phyloP scores from a whole-genome alignment of 2,329 filamentous ascomycete species.

The Penicillium aurantiogriseum region DNA sequence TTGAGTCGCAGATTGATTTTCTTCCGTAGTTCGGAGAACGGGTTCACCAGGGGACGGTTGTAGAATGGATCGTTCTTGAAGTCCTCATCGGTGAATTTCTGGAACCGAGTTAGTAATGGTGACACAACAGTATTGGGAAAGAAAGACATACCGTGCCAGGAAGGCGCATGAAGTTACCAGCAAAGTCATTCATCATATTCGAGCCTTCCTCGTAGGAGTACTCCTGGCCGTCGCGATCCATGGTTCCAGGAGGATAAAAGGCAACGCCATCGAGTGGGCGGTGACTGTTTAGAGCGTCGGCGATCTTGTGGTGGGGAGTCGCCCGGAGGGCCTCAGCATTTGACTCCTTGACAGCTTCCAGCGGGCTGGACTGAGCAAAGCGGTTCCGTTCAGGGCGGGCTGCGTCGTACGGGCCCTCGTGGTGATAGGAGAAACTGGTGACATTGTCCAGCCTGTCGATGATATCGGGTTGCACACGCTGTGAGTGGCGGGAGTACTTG shows the following conservation, averaged over 20 bases:
- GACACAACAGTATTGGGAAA: not conserved
- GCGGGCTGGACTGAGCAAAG: conserved; percentile 61
- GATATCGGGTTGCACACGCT: conserved; percentile 63
- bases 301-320: conserved; percentile 74
- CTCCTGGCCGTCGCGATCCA: conserved; percentile 65
- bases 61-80: conserved; percentile 43
- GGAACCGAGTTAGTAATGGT: not conserved
- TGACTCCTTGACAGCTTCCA: conserved; percentile 71
- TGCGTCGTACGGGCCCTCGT: conserved; percentile 87
- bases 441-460: conserved; percentile 76
- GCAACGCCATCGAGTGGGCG: conserved; percentile 80
- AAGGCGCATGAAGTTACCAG: conserved; percentile 69
- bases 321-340: conserved; percentile 77
- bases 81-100: conserved; percentile 44
- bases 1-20: conserved; percentile 30
- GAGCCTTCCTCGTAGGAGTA: conserved; percentile 84
- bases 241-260: conserved; percentile 68
- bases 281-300: conserved; percentile 69
- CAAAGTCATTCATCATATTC: conserved; percentile 70
- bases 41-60: conserved; percentile 29
- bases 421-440: conserved; percentile 71
- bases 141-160: conserved; percentile 63
- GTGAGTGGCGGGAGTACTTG: conserved; percentile 23
- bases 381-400: conserved; percentile 72
- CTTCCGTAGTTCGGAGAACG: conserved; percentile 30